phyloP scores from a whole-genome alignment of 495 filamentous ascomycete genomes.

The Staphylotrichum longicolle region DNA sequence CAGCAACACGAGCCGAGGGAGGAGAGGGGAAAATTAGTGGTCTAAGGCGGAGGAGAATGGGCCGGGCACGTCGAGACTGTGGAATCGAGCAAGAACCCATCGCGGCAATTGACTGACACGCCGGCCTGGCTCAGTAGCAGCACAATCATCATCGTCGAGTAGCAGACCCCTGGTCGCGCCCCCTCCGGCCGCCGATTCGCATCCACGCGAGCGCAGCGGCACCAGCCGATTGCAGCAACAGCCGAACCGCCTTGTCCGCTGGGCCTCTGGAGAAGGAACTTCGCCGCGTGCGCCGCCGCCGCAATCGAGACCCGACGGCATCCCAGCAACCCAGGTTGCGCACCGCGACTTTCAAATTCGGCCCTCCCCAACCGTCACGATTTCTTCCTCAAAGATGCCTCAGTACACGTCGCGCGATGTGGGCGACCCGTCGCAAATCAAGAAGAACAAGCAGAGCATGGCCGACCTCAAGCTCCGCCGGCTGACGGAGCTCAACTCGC shows the following conservation, averaged over 20 bases:
- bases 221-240: conserved; percentile 20
- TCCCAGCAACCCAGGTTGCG: background rate
- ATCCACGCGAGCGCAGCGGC: conserved; percentile 19
- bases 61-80: conserved; percentile 1
- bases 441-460: conserved; percentile 99
- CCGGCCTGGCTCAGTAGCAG: conserved; percentile 26
- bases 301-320: background rate
- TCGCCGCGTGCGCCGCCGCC: conserved; percentile 15
- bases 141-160: conserved; percentile 16
- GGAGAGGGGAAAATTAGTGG: background rate
- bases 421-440: conserved; percentile 65
- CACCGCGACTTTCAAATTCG: background rate
- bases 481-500: conserved; percentile 91
- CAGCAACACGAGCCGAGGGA: background rate
- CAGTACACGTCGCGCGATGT: conserved; percentile 56
- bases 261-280: conserved; percentile 8
- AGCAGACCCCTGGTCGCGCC: conserved; percentile 20
- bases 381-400: conserved; percentile 44
- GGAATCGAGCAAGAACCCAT: background rate
- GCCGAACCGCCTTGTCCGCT: background rate
- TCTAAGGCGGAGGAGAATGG: background rate
- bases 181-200: conserved; percentile 20
- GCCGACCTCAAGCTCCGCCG: conserved; percentile 95
- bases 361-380: background rate
- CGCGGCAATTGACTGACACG: conserved; percentile 30